These are phyloP conservation scores for Aspergillus leporis DNA, from an alignment of 495 filamentous ascomycete species.

Conservation along the genomic window DNA sequence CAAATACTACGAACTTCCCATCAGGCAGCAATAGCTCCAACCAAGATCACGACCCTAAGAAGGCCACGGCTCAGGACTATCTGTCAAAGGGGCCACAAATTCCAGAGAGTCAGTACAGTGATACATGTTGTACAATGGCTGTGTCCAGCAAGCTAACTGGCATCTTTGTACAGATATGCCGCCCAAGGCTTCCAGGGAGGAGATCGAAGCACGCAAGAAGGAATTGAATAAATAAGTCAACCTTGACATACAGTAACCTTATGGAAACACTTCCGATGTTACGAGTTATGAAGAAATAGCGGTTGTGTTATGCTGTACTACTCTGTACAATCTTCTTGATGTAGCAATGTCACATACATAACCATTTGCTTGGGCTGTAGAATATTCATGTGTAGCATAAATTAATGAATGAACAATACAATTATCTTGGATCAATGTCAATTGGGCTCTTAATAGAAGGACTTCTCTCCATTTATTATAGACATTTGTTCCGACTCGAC, in stretches of 20 bases:
- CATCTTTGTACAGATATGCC: conserved; percentile 45
- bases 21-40: conserved; percentile 23
- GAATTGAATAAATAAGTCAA: conserved; percentile 60
- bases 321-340: conserved; percentile 42
- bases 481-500: too few species aligned
- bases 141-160: conserved; percentile 4
- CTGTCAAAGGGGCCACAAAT: conserved; percentile 49
- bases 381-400: neutral
- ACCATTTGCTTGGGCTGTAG: neutral
- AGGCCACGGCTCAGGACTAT: conserved; percentile 37
- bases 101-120: conserved; percentile 36
- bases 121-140: neutral
- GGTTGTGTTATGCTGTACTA: neutral
- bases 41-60: conserved; percentile 27
- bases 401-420: neutral
- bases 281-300: neutral
- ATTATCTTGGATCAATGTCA: neutral
- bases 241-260: neutral
- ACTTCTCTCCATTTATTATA: too few species aligned
- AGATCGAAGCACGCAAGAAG: conserved; percentile 61
- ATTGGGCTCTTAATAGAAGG: neutral
- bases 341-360: neutral
- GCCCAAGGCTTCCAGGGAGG: conserved; percentile 63
- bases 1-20: conserved; percentile 28
- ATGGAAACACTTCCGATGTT: neutral